Evolutionary conservation across 768 basidiomycete species (phyloP), one percentile per base, ranked within the genome.

Genomic region (Lactarius pseudohatsudake): DNA sequence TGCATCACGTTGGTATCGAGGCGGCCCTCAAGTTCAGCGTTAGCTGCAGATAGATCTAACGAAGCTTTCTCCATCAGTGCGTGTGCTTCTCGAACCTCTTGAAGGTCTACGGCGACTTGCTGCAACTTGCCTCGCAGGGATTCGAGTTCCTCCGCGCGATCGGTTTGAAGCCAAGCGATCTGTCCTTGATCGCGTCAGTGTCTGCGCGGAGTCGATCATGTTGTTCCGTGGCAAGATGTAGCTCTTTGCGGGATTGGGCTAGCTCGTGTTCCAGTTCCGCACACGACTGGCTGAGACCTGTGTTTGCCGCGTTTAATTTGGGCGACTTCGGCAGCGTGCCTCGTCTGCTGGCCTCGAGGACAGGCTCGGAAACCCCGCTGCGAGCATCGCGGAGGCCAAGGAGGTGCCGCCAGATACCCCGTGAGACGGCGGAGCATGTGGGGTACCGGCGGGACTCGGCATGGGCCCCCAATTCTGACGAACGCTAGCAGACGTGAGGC

Each of bases 31-130:
- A 70, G 69, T n/a, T 65, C 64, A 20, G 38, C 58, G 15, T 69
- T 65, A 15, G 61, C 11, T 18, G 36, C 28, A n/a, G 69, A 61
- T 18, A 70, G 22, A 28, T 71, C 70, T 16, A 63, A 66, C 16
- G 72, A 67, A n/a, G 74, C 72, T 32, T 81, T 76, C 28, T 84
- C 76, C 53, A 79, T 72, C 22, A 34, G 53, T 13, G 59, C 67
- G 57, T 62, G 57, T 5, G 70, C 62, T 57, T 62, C 59, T 2
- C 57, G 64, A 32, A 64, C 64, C 30, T 70, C 65, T 50, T 70
- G 61, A 30, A 74, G 55, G 59, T 72, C 69, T 10, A 62, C 59
- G 26, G 67, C 70, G 8, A 69, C 62, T 10, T 65, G 65, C 6
- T 67, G 66, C 34, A 74, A 59, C 28, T 64, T 71, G 38, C 66